Evolutionary conservation across 2,329 filamentous ascomycete genomes (phyloP).

Genomic region (Pyrenochaeta sp.): DNA sequence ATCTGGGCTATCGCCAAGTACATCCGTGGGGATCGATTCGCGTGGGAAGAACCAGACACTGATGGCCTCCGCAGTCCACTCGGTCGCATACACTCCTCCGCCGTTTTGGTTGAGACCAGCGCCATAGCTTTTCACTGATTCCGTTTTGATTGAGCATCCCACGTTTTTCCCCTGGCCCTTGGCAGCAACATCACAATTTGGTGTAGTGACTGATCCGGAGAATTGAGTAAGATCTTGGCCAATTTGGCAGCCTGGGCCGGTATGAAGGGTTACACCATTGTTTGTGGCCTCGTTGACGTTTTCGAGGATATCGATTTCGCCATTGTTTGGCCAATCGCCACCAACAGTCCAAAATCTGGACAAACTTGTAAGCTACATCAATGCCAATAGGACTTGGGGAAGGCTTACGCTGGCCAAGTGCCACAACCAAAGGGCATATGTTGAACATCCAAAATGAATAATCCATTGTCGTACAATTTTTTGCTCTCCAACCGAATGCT

Average conservation of each 20-base stretch:
- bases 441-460: constrained; percentile 60
- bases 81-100: constrained; percentile 58
- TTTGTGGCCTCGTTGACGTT: constrained; percentile 53
- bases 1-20: constrained; percentile 67
- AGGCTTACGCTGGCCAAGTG: constrained; percentile 58
- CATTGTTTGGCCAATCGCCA: constrained; percentile 45
- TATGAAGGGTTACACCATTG: constrained; percentile 60
- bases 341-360: constrained; percentile 45
- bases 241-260: constrained; percentile 54
- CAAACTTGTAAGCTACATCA: constrained; percentile 12
- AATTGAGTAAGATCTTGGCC: constrained; percentile 52
- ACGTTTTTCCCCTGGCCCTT: constrained; percentile 49
- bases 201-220: constrained; percentile 58
- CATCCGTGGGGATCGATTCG: constrained; percentile 69
- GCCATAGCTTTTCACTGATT: constrained; percentile 58
- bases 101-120: constrained; percentile 59
- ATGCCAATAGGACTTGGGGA: neutral
- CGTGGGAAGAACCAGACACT: constrained; percentile 85
- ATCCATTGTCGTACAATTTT: constrained; percentile 56
- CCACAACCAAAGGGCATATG: constrained; percentile 63
- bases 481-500: constrained; percentile 59
- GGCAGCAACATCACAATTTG: constrained; percentile 60
- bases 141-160: constrained; percentile 55
- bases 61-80: constrained; percentile 76
- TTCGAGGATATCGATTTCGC: constrained; percentile 61